Evolutionary conservation across 2,329 filamentous ascomycete genomes (phyloP).

Genomic region (Fusarium sp.): DNA sequence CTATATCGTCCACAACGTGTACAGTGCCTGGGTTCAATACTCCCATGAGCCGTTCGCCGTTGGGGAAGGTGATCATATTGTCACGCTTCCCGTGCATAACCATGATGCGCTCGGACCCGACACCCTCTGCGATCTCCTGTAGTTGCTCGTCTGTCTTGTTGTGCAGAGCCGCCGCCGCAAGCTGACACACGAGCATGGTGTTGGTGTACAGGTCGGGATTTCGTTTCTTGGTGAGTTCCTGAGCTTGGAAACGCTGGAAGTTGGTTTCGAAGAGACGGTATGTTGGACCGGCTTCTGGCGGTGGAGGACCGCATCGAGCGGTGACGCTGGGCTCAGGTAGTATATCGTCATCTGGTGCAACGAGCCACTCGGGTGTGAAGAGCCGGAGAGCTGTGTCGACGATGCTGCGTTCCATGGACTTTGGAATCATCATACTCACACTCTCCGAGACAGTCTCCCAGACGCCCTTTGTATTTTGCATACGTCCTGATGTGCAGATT

Average conservation of each 20-base stretch:
- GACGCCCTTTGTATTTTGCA: slow-evolving; percentile 72
- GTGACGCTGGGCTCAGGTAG: slow-evolving; percentile 60
- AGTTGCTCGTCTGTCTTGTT: slow-evolving; percentile 71
- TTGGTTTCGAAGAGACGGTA: slow-evolving; percentile 76
- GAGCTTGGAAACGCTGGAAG: slow-evolving; percentile 83
- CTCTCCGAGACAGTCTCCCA: slow-evolving; percentile 71
- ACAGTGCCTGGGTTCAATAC: slow-evolving; percentile 71
- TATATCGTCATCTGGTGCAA: slow-evolving; percentile 66
- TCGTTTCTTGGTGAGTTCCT: slow-evolving; percentile 78
- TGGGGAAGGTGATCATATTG: slow-evolving; percentile 79
- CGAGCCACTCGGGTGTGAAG: slow-evolving; percentile 74
- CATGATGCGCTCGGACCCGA: slow-evolving; percentile 80
- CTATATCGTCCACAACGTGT: slow-evolving; percentile 74
- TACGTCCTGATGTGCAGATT: slow-evolving; percentile 68
- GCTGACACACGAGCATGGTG: slow-evolving; percentile 79
- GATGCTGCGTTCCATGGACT: slow-evolving; percentile 74
- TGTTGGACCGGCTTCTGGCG: slow-evolving; percentile 40
- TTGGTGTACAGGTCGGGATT: slow-evolving; percentile 70
- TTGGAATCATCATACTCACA: slow-evolving; percentile 72
- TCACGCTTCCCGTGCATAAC: slow-evolving; percentile 82
- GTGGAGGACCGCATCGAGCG: slow-evolving; percentile 51
- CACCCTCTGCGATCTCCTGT: slow-evolving; percentile 68
- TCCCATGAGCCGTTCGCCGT: slow-evolving; percentile 75
- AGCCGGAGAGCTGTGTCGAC: slow-evolving; percentile 72
- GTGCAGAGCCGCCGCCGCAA: slow-evolving; percentile 83